These are phyloP conservation scores for Cucumis hystrix DNA, from an alignment of 306 rosid genomes.

Conservation along the genomic window DNA sequence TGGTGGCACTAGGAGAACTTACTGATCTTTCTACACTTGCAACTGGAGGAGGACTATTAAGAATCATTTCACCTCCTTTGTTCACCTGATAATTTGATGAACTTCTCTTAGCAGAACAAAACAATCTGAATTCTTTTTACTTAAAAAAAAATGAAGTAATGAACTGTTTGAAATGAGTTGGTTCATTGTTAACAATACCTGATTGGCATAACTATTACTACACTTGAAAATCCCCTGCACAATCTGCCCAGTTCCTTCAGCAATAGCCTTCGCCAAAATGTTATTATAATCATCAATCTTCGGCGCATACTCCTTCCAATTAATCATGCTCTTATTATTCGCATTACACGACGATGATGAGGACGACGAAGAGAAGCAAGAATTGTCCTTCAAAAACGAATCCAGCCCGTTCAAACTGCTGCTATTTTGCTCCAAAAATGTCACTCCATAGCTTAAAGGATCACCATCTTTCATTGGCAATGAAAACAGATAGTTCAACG, in stretches of 20 bases:
- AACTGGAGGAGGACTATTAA: slow-evolving; percentile 23
- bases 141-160: background rate
- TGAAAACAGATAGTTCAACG: slow-evolving; percentile 58
- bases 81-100: slow-evolving; percentile 40
- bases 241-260: slow-evolving; percentile 87
- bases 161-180: background rate
- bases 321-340: slow-evolving; percentile 31
- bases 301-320: slow-evolving; percentile 95
- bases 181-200: slow-evolving; percentile 29
- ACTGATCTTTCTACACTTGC: slow-evolving; percentile 16
- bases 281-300: slow-evolving; percentile 68
- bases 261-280: slow-evolving; percentile 67
- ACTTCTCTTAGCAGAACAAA: background rate
- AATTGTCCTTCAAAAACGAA: slow-evolving; percentile 45
- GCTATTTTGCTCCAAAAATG: slow-evolving; percentile 33
- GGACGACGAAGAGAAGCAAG: slow-evolving; percentile 56
- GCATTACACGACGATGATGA: slow-evolving; percentile 23
- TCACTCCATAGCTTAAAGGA: slow-evolving; percentile 81
- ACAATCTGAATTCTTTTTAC: background rate
- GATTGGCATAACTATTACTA: slow-evolving; percentile 83
- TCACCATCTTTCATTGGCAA: slow-evolving; percentile 72
- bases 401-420: slow-evolving; percentile 44
- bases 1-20: slow-evolving; percentile 1
- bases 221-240: slow-evolving; percentile 82
- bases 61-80: slow-evolving; percentile 76